Base-by-base conservation (phyloP, 441 rosid species). In the Flueggea neowawraea region DNA sequence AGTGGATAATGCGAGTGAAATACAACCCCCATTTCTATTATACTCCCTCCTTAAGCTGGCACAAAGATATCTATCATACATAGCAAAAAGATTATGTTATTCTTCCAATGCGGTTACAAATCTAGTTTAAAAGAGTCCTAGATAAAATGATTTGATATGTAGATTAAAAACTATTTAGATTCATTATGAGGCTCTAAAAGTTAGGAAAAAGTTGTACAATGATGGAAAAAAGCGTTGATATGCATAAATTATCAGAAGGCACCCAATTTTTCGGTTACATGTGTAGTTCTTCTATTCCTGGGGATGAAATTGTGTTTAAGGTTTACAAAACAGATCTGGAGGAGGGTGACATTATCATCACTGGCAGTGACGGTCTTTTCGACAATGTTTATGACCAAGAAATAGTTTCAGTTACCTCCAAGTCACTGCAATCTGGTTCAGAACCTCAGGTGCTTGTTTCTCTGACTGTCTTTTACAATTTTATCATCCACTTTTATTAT, bases 281-380 rank as follows among this genome's bases (percentile, higher is more conserved):
- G 15, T 51, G 17, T 9, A 53, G 28, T 28, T 53, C 31, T 16
- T 16, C 12, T 53, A 53, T 53, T 2, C 22, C 6, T 17, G 6
- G 10, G 11, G 12, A 14, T 16, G 6, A 50, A 48, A 14, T 54
- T 65, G 32, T 50, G 57, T 72, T 64, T 68, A 82, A 91, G 95
- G 77, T 48, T 22, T 87, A 82, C 80, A 67, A 69, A 65, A 65
- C 79, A 56, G 75, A 70, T 58, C 33, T 91, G 71, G 76, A 79
- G 32, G 93, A 85, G 60, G 88, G 71, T n/a, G 96, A 92, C 63
- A 72, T 84, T 56, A 58, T 85, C 48, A 39, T 92, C 60, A 68
- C 71, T 16, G 96, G 87, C 39, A 85, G 84, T 11, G 84, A 89
- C 82, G 96, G 95, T 54, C 90, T 92, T 59, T 89, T 86, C 65